Base-by-base conservation (phyloP, 371 early-diverging fungal genomes). In the Sporodiniella umbellata region DNA sequence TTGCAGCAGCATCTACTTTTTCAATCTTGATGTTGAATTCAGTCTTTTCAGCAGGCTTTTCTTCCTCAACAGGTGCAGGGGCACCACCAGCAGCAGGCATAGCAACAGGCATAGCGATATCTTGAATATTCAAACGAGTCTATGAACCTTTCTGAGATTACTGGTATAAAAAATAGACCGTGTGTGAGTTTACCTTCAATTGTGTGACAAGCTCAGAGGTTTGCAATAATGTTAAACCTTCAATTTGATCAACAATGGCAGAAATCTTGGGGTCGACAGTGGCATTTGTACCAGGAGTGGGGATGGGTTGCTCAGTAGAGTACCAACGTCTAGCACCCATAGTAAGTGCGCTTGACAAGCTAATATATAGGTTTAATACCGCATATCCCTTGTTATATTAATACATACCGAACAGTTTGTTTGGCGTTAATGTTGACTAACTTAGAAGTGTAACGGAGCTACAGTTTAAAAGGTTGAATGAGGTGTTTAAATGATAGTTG, bases 21-120 rank as follows among this genome's bases (percentile, higher is more conserved):
- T 94, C 95, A 40, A 98, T 86, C 81, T 90, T 97, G 60, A 98
- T 85, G 65, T 77, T 91, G 83, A 96, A 96, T 51, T 88, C 87
- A 33, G 94, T 89, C 86, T 95, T 94, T 58, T 93, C 97, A 10
- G 77, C 85, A 49, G 85, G 78, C 77, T 92, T 91, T 57, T 87
- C 91, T 75, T 88, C 83, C 68, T 84, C 85, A 39, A 83, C 80
- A 23, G 88, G 82, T 23, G 89, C 87, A 46, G 88, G 83, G 30
- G 77, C 68, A 33, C 82, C 81, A 39, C 85, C 81, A 60, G 86
- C 72, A 42, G 80, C 73, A 17, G 83, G 87, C 52, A 83, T 84
- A 33, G 74, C 80, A 17, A 87, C 78, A 45, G 96, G 92, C 81
- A 96, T 86, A 33, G 89, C 89, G 57, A 92, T 81, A 66, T 96